Base-by-base conservation (phyloP, 73 alveolate species). In the Paramecium primaurelia region DNA sequence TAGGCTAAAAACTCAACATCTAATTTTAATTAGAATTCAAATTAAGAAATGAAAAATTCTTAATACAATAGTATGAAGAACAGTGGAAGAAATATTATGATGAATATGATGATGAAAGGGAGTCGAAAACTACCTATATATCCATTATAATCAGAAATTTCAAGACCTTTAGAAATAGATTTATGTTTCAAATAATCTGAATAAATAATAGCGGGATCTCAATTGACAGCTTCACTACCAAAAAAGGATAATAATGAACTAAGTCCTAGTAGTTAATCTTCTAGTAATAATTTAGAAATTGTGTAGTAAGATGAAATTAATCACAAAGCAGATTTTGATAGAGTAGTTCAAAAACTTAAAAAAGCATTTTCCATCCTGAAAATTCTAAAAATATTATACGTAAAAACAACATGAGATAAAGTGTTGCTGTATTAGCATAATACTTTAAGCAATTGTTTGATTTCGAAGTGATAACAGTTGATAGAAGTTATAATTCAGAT, bases 401-500 rank as follows among this genome's bases (percentile, higher is more conserved):
- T 18, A 54, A 5, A 54, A 54, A 64, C 26, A 64, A 9, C 28
- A 64, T 64, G 84, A 64, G 28, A 34, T 6, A 28, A 26, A 64
- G 84, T 8, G 54, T 64, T 11, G 84, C 84, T 32, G 84, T 64
- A 10, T 12, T 20, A 54, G 36, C 84, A 0, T 64, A 64, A 11
- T 30, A 64, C 14, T 34, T 25, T 12, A 64, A 64, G 11, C 28
- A 64, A 64, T 64, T 54, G 6, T 64, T 64, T 6, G 84, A 64
- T 64, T 64, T 64, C 28, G 84, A 64, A 64, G 84, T 64, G 47
- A 64, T 64, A 32, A 64, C 84, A 12, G 84, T 64, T 6, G 84
- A 73, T n/a, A 73, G 87, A 40, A 68, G 94, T 8, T 89, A 71
- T 73, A 89, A 89, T 71, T 71, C 92, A 45, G 94, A 89, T 71